Base-by-base conservation (phyloP, 1,139 yeast species). In the Blastobotrys arbuscula region DNA sequence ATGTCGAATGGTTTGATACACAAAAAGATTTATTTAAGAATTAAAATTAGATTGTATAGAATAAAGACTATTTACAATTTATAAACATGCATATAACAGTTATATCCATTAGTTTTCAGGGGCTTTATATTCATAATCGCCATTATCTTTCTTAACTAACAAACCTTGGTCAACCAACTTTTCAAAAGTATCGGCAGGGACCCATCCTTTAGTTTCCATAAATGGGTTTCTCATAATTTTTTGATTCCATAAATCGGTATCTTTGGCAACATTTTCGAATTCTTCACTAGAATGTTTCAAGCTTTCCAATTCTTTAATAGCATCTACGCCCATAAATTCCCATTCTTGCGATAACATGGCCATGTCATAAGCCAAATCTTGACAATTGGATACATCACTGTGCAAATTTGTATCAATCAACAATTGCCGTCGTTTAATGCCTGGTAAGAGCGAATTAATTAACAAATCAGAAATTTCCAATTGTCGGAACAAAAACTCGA, bases 131-230 rank as follows among this genome's bases (percentile, higher is more conserved):
- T 67, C 67, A 57, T 73, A 76, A 56, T 75, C 70, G 20, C 81
- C 81, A 42, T 70, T 66, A 16, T 67, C 72, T 20, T 69, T 63
- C 54, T 74, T 69, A 47, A 66, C 72, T 47, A 90, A 71, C 50
- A 84, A 72, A 1, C 92, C 94, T 55, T 81, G 82, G 19, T 78
- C 79, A 42, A 78, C 68, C 57, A 88, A 74, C 50, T 78, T 77
- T 40, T 79, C 83, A 63, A 90, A 89, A 84, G 88, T 79, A 62
- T 88, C 96, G 64, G 87, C 95, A 23, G 97, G 96, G 51, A 92
- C 77, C 96, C 97, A 90, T 5, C 96, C 96, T 50, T 87, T 85
- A 35, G 97, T 86, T 44, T 94, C 94, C 34, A 87, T 82, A 66
- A 89, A 89, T 42, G 97, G 97, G 49, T 81, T 77, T 7, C 81